Conservation (phyloP, 305 asterid genomes). For the Plantago coronopus region DNA sequence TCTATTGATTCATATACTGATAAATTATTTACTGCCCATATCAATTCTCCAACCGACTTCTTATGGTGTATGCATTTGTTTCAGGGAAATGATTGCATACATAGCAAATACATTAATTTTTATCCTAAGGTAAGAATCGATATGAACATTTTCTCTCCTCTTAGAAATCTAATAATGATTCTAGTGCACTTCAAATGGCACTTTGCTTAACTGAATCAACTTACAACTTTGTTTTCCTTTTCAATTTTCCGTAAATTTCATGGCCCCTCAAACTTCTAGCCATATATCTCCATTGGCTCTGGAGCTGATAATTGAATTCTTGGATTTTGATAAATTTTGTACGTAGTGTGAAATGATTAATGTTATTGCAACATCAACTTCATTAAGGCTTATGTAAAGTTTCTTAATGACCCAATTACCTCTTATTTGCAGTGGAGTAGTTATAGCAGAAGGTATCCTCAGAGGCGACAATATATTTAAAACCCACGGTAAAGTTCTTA, state of each 20-base stretch:
- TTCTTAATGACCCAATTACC: slow-evolving; percentile 12
- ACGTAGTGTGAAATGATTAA: slow-evolving; percentile 7
- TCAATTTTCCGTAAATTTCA: no score
- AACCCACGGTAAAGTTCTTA: slow-evolving; percentile 53
- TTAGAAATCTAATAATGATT: background rate
- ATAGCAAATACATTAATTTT: slow-evolving; percentile 94
- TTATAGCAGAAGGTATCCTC: slow-evolving; percentile 86
- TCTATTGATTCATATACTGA: slow-evolving; percentile 6
- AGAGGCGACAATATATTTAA: slow-evolving; percentile 42
- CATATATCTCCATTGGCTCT: no score
- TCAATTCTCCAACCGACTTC: slow-evolving; percentile 23
- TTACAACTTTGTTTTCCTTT: no score
- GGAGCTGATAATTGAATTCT: background rate
- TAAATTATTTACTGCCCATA: slow-evolving; percentile 14
- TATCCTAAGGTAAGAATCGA: slow-evolving; percentile 69
- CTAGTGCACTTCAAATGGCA: background rate
- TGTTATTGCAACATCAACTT: background rate
- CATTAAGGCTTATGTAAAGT: background rate
- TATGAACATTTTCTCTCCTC: slow-evolving; percentile 17
- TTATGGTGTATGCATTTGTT: slow-evolving; percentile 34
- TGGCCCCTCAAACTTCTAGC: no score
- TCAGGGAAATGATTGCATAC: slow-evolving; percentile 98
- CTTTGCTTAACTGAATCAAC: background rate
- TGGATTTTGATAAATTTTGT: background rate
- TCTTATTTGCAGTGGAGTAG: slow-evolving; percentile 78